phyloP scores from a whole-genome alignment of 2,329 filamentous ascomycete species.

The Chrysoporthe puriensis region DNA sequence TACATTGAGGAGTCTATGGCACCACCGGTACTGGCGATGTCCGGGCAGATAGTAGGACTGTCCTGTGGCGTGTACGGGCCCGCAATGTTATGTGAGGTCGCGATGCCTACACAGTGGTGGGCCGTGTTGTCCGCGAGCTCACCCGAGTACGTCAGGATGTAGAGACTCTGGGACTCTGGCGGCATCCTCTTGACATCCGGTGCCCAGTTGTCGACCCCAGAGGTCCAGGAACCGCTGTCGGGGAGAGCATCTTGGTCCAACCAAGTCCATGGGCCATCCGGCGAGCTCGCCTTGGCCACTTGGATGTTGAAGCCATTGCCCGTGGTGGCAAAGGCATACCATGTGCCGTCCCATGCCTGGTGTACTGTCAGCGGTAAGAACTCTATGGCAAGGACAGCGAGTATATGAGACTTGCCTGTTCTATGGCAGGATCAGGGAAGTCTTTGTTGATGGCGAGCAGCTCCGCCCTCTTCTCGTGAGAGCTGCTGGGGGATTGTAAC shows the following conservation, averaged over 20 bases:
- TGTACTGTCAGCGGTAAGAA: neutral
- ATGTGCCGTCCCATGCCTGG: slow-evolving; percentile 46
- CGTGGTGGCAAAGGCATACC: slow-evolving; percentile 63
- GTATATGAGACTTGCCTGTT: slow-evolving; percentile 40
- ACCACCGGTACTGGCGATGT: slow-evolving; percentile 53
- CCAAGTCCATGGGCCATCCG: slow-evolving; percentile 51
- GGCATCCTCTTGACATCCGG: slow-evolving; percentile 59
- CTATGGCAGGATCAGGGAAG: slow-evolving; percentile 59
- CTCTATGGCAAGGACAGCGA: too few species aligned
- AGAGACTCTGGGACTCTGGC: slow-evolving; percentile 45
- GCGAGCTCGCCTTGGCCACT: slow-evolving; percentile 53
- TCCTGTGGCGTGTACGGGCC: slow-evolving; percentile 58
- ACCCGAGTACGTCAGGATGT: slow-evolving; percentile 64
- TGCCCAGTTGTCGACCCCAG: slow-evolving; percentile 60
- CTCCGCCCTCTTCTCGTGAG: slow-evolving; percentile 23
- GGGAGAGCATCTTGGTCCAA: slow-evolving; percentile 58
- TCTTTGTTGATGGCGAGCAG: slow-evolving; percentile 36
- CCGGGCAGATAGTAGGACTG: slow-evolving; percentile 56
- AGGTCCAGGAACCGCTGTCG: slow-evolving; percentile 55
- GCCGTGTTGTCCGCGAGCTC: slow-evolving; percentile 42
- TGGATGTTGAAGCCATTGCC: slow-evolving; percentile 53
- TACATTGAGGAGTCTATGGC: slow-evolving; percentile 67
- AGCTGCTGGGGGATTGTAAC: neutral
- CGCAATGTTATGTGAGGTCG: slow-evolving; percentile 48
- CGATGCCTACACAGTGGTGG: slow-evolving; percentile 63